Conservation (phyloP, 2,329 filamentous ascomycete genomes). For the Fusarium zealandicum region DNA sequence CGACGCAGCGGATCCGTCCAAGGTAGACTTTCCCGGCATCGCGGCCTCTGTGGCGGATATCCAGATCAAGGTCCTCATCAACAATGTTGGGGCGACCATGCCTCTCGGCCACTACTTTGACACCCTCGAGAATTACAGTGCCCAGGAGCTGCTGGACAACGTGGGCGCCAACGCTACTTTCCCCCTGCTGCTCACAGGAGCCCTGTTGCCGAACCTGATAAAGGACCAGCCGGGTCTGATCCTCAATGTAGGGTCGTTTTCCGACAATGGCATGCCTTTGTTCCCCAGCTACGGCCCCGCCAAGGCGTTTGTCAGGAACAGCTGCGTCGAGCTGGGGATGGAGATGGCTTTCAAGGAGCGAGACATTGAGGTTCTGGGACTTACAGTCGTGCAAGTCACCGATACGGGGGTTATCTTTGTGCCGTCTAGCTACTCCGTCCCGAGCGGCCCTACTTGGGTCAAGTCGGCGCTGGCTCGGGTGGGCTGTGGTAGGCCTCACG, state of each 20-base stretch:
- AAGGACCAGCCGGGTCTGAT: neutral
- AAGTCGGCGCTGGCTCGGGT: conserved; percentile 1
- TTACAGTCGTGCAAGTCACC: neutral
- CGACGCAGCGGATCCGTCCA: conserved; percentile 28
- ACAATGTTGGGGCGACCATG: conserved; percentile 42
- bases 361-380: conserved; percentile 2
- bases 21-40: neutral
- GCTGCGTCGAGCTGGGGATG: neutral
- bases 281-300: conserved; percentile 1
- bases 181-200: neutral
- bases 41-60: neutral
- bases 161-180: neutral
- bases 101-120: neutral
- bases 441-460: neutral
- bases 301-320: conserved; percentile 1
- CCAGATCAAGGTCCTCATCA: conserved; percentile 44
- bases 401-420: neutral
- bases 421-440: neutral
- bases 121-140: neutral
- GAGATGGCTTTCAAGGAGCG: neutral
- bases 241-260: conserved; percentile 1
- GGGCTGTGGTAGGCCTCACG: conserved; percentile 1
- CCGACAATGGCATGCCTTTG: neutral
- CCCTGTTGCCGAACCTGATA: neutral
- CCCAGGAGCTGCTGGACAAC: conserved; percentile 1